Evolutionary conservation across 495 filamentous ascomycete genomes (phyloP), one percentile per base, ranked within the genome.

Genomic region (Staphylotrichum tortipilum): DNA sequence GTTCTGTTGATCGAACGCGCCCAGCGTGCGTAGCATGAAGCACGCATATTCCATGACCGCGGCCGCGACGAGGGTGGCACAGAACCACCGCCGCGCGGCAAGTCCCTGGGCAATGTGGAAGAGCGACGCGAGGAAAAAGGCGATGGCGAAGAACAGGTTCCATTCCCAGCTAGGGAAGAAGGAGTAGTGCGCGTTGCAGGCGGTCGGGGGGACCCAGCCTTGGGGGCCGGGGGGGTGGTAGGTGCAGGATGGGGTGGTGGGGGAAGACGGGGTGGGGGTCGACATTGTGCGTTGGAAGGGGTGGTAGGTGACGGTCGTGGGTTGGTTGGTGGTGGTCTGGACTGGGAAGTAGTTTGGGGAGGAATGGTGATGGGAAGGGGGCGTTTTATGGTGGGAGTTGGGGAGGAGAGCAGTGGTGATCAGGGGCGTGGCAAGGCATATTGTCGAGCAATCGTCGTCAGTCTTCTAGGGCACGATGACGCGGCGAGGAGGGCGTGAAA

Each of bases 11-110:
- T 60, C 44, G 17, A 44, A 46, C 30, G 57, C 45, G 28, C 57
- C 57, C 15, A 56, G 24, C 10, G 57, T 51, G 24, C 50, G 49
- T 12, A 60, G 24, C 23, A 70, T 42, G 43, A 74, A 78, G 34
- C 68, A 66, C 6, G 59, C 31, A 0, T 59, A 35, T 50, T 81
- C 73, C 75, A 66, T 75, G 12, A 61, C 29, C 7, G 65, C 59
- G 14, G 63, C 69, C 71, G 76, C 73, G 30, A 68, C 68, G 6
- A 78, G 57, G 34, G 79, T 73, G 71, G 73, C 78, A 34, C 62
- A 62, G 44, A 60, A 75, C 76, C 34, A 60, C 47, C 68, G 73
- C 63, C 11, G 40, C 35, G 67, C 45, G 9, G 59, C 60, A 1
- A 38, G 17, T 18, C 7, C 22, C 43, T 72, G 66, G 7, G 47